A percentile compares a stretch with the other conserved stretches of the same genome.
Evolutionary conservation across 208 protist genomes (phyloP).

Genomic region (Acanthamoeba castellanii): DNA sequence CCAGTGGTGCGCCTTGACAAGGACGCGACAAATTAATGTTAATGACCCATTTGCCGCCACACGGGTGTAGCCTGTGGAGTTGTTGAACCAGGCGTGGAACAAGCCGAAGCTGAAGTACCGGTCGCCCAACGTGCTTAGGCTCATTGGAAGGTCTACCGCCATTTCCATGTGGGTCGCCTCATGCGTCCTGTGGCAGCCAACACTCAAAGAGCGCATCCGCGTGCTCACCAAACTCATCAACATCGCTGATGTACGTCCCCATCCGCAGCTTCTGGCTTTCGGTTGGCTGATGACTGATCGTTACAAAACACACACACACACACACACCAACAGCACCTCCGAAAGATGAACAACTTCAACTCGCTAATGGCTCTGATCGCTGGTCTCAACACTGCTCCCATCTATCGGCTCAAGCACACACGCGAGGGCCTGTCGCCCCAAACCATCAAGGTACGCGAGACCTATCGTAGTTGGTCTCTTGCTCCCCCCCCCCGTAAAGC

Average conservation of each 20-base stretch:
- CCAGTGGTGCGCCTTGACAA: neutral
- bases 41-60: slow-evolving; percentile 28
- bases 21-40: neutral
- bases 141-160: slow-evolving; percentile 86
- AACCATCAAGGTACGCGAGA: slow-evolving; percentile 15
- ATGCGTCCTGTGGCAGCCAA: slow-evolving; percentile 74
- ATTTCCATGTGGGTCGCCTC: slow-evolving; percentile 85
- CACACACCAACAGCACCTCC: slow-evolving; percentile 64
- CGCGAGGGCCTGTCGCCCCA: slow-evolving; percentile 55
- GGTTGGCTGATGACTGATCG: neutral
- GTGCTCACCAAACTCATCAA: slow-evolving; percentile 86
- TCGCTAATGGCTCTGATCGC: slow-evolving; percentile 85
- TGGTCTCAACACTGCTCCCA: slow-evolving; percentile 82
- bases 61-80: slow-evolving; percentile 83
- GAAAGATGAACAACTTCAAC: slow-evolving; percentile 86
- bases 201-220: slow-evolving; percentile 76
- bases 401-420: slow-evolving; percentile 82
- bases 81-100: slow-evolving; percentile 88
- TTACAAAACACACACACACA: neutral
- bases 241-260: slow-evolving; percentile 78
- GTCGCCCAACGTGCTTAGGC: slow-evolving; percentile 85
- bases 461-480: neutral
- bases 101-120: slow-evolving; percentile 85
- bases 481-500: neutral
- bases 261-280: neutral